Evolutionary conservation across 768 basidiomycete species (phyloP), one percentile per base, ranked within the genome.

Genomic region (Tylopilus cervinicoccineus): DNA sequence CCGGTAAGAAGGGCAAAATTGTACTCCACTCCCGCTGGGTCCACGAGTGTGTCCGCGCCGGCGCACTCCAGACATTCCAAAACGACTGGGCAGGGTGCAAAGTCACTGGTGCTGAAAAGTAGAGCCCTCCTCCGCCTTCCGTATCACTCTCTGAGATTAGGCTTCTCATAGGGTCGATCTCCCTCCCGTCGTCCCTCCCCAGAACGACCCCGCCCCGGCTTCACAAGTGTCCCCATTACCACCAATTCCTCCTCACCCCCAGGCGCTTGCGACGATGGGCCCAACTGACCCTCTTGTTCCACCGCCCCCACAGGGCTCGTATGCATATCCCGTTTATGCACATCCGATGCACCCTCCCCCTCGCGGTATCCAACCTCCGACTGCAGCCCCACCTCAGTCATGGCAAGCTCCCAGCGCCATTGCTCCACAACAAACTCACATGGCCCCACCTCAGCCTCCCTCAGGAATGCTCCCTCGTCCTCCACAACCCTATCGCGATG

Each of bases 21-120:
- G 79, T 93, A 3, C 78, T 93, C 7, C 76, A 80, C 57, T 76
- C 79, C 5, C 77, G 78, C 38, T 93, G 90, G 90, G 76, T 89
- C 19, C 76, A 78, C 41, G 85, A 88, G 60, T 93, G 90, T 57
- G 73, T 93, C 57, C 80, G 83, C 56, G 69, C 76, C 6, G 77
- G 79, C 43, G 75, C 77, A 38, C 72, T 93, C 28, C 85, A 88
- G 63, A 88, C 86, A 0, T 91, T 84, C 59, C 76, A 80, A 42
- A 80, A 72, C 48, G 82, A 88, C 57, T 93, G 85, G 80, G 88
- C 84, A 11, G 86, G 80, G 22, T 92, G 86, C 57, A 91, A 86
- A 70, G 79, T 93, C 17, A 83, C 78, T 17, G 89, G 88, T 20
- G 74, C 72, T 16, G 88, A 92, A 67, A 68, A 72, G 88, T 92